Evolutionary conservation across 129 eudicot genomes (phyloP).

Genomic region (Chrysanthemum lavandulifolium): DNA sequence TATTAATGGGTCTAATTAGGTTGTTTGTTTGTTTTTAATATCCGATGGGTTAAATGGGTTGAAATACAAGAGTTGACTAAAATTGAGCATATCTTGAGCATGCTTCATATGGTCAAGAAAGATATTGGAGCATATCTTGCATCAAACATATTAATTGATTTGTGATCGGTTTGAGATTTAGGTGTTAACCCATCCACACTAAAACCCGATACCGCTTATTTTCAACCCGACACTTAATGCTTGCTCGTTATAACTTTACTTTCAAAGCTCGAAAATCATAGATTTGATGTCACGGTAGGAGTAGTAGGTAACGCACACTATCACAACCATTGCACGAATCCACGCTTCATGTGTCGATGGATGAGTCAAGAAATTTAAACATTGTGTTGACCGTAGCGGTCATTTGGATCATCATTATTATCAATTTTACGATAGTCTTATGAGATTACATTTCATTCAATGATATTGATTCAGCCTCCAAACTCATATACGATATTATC

Average conservation of each 20-base stretch:
- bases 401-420: slow-evolving; percentile 46
- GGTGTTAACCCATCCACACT: slow-evolving; percentile 27
- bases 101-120: slow-evolving; percentile 69
- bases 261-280: slow-evolving; percentile 64
- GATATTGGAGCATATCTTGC: slow-evolving; percentile 63
- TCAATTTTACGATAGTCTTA: slow-evolving; percentile 55
- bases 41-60: too few relatives aligned
- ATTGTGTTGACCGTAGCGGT: slow-evolving; percentile 54
- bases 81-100: too few relatives aligned
- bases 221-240: slow-evolving; percentile 88
- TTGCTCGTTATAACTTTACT: slow-evolving; percentile 54
- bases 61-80: too few relatives aligned
- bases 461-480: slow-evolving; percentile 65
- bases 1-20: too few relatives aligned
- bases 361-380: slow-evolving; percentile 71
- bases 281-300: slow-evolving; percentile 78
- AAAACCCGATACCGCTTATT: slow-evolving; percentile 56
- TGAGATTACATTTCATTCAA: slow-evolving; percentile 67
- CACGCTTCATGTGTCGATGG: slow-evolving; percentile 81
- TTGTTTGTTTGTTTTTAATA: too few relatives aligned
- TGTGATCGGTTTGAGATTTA: slow-evolving; percentile 41
- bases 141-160: slow-evolving; percentile 69
- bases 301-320: slow-evolving; percentile 67
- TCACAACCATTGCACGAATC: slow-evolving; percentile 44
- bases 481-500: slow-evolving; percentile 56